Evolutionary conservation across 768 basidiomycete species (phyloP).

Genomic region (Trametopsis cervina): DNA sequence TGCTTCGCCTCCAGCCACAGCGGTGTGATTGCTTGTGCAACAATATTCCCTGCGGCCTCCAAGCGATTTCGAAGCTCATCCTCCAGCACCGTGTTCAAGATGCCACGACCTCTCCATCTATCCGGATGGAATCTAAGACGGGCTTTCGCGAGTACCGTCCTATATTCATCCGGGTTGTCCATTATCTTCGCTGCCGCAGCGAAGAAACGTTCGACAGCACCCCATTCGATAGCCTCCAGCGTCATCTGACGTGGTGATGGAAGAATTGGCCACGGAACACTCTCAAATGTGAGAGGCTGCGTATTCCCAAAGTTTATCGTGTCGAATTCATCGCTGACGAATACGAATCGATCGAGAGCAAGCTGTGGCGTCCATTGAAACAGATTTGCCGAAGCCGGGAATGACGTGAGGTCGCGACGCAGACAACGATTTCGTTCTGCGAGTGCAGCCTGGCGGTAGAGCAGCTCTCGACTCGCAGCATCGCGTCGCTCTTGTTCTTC

Average conservation of each 20-base stretch:
- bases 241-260: conserved; percentile 43
- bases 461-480: neutral
- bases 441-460: neutral
- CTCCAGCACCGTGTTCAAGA: conserved; percentile 51
- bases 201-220: conserved; percentile 71
- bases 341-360: conserved; percentile 64
- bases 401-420: neutral
- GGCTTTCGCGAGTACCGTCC: conserved; percentile 57
- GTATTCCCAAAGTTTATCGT: conserved; percentile 44
- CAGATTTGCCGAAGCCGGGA: neutral
- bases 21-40: conserved; percentile 68
- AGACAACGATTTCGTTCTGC: neutral
- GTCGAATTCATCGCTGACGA: conserved; percentile 58
- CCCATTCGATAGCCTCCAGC: conserved; percentile 64
- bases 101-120: conserved; percentile 62
- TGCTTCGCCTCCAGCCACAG: conserved; percentile 35
- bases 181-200: conserved; percentile 40
- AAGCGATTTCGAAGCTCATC: conserved; percentile 50
- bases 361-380: conserved; percentile 48
- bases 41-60: conserved; percentile 65
- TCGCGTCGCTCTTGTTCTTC: neutral
- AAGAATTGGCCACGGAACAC: conserved; percentile 74
- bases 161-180: conserved; percentile 50
- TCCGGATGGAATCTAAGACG: conserved; percentile 76
- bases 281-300: conserved; percentile 50